These are phyloP conservation scores for Aspergillus affinis DNA, from an alignment of 495 filamentous ascomycete species.

Conservation along the genomic window DNA sequence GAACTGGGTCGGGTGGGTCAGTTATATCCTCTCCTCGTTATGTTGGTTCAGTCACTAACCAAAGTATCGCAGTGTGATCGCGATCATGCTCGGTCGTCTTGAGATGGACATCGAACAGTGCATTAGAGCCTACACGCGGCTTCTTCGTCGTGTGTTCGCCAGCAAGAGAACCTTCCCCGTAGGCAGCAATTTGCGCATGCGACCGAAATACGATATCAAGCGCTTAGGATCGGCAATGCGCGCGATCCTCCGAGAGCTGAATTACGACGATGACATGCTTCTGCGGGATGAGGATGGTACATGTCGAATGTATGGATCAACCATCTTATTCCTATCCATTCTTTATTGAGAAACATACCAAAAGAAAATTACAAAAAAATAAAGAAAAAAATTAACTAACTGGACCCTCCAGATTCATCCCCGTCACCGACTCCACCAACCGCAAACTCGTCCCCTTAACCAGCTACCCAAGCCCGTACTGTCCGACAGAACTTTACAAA, in stretches of 20 bases:
- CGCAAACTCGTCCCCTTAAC: conserved; percentile 41
- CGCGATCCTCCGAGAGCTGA: conserved; percentile 33
- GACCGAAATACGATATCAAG: conserved; percentile 38
- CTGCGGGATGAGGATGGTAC: conserved; percentile 37
- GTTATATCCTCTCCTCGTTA: conserved; percentile 9
- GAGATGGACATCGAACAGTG: conserved; percentile 49
- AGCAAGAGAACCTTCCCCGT: conserved; percentile 34
- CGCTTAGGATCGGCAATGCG: conserved; percentile 44
- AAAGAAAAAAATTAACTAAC: no score
- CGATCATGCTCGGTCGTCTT: conserved; percentile 42
- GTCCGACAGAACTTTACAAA: conserved; percentile 36
- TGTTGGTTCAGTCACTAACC: conserved; percentile 3
- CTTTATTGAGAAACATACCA: background rate
- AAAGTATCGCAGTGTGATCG: conserved; percentile 28
- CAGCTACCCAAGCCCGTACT: conserved; percentile 42
- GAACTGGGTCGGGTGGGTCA: conserved; percentile 42
- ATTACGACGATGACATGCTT: conserved; percentile 36
- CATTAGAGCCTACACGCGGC: conserved; percentile 40
- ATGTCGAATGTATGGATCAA: conserved; percentile 36
- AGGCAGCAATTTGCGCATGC: conserved; percentile 26
- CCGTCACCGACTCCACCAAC: conserved; percentile 43
- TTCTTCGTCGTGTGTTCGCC: conserved; percentile 39
- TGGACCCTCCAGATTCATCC: conserved; percentile 44
- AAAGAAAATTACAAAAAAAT: conserved; percentile 7
- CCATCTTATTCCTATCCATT: background rate